Evolutionary conservation across 2,329 filamentous ascomycete genomes (phyloP).

Genomic region (Trichoderma sp.): DNA sequence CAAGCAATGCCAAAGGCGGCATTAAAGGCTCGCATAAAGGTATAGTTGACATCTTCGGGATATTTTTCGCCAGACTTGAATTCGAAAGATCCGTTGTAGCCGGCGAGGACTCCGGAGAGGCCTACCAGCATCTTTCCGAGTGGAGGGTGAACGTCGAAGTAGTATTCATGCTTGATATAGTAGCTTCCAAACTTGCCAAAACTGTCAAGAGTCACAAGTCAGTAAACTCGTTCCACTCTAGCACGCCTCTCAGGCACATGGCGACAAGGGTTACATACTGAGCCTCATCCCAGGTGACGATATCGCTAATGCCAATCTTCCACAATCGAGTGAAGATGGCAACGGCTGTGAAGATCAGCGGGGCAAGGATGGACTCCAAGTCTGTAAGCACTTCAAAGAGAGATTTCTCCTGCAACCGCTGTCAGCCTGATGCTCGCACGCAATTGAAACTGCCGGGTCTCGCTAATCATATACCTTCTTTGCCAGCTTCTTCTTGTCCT

Average conservation of each 20-base stretch:
- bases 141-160: conserved; percentile 88
- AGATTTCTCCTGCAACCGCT: conserved; percentile 47
- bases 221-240: conserved; percentile 12
- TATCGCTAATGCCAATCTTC: conserved; percentile 66
- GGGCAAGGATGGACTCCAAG: conserved; percentile 61
- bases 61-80: conserved; percentile 99
- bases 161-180: conserved; percentile 98
- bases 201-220: conserved; percentile 40
- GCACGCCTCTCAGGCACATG: background rate
- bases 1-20: conserved; percentile 90
- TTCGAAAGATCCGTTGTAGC: conserved; percentile 98
- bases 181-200: conserved; percentile 98
- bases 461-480: conserved; percentile 48
- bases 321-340: conserved; percentile 66
- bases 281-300: conserved; percentile 66
- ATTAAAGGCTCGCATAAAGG: conserved; percentile 98
- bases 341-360: conserved; percentile 58
- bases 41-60: conserved; percentile 90
- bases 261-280: conserved; percentile 46
- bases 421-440: conserved; percentile 23
- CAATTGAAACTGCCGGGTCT: background rate
- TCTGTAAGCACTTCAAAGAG: conserved; percentile 61
- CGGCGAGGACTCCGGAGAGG: conserved; percentile 90
- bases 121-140: conserved; percentile 98
- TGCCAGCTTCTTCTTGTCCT: conserved; percentile 58